Base-by-base conservation (phyloP, 106 monocot genomes). In the Agapanthus africanus region DNA sequence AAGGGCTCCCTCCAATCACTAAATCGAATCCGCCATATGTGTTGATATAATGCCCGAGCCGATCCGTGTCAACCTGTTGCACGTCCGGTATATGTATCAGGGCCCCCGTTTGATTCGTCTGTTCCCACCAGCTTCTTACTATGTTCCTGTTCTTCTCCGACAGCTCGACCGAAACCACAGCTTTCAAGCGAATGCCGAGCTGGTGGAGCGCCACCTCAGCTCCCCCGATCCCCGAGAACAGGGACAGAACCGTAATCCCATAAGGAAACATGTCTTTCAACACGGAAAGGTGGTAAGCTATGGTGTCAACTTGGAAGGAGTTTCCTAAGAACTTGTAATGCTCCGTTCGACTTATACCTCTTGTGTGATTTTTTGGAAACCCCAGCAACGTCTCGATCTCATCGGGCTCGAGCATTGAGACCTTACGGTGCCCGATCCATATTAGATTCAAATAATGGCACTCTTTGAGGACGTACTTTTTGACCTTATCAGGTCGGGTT, bases 231-330 rank as follows among this genome's bases (percentile, higher is more conserved):
- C 82, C 87, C 3, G 87, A 82, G 41, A 87, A 87, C 6, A 87
- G 71, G 1, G 87, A 87, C 6, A 87, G 34, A 10, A 87, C 68
- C 13, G 36, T 82, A 4, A 87, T 79, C 9, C 83, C 87, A 63
- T 80, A 59, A 11, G 90, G 93, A 62, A 83, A 93, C 66, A 86
- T 40, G 1, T 71, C 78, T 65, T 76, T 90, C 36, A 94, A 69
- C 1, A 84, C 81, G 0, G 90, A 94, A 0, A 94, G 78, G 35
- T 87, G 93, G 59, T 85, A 94, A 0, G 90, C 94, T 11, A 94
- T 85, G 0, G 94, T 94, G 38, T 94, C 82, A 11, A 94, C 73
- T 36, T 94, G 87, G 67, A 93, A 93, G 9, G 90, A 90, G 41
- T 93, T 90, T 2, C 87, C 90, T 0, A 94, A 42, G 0, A 84